These are phyloP conservation scores for Phyllachora maydis DNA, from an alignment of 2,329 filamentous ascomycete species.

Conservation along the genomic window DNA sequence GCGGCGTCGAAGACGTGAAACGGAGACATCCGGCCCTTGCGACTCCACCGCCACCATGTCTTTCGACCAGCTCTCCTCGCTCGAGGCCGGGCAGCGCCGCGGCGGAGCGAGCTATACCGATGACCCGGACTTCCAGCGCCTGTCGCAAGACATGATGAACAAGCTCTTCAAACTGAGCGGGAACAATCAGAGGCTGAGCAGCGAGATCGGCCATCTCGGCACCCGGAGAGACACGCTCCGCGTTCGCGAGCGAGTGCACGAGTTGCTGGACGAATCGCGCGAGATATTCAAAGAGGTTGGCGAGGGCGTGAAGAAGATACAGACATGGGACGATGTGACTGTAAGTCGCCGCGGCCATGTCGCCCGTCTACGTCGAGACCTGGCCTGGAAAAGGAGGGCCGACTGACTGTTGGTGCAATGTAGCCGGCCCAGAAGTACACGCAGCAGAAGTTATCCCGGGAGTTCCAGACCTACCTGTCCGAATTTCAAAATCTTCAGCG, in stretches of 20 bases:
- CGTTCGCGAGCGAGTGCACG: conserved; percentile 76
- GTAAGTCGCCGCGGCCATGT: conserved; percentile 24
- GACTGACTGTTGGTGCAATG: conserved; percentile 2
- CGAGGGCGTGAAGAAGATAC: conserved; percentile 82
- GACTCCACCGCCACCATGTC: conserved; percentile 45
- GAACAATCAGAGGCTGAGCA: conserved; percentile 68
- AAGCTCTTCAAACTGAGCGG: conserved; percentile 78
- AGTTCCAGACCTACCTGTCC: conserved; percentile 72
- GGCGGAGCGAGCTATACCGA: conserved; percentile 65
- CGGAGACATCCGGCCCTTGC: no score
- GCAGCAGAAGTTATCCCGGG: conserved; percentile 81
- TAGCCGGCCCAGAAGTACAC: conserved; percentile 92
- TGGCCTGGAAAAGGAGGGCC: no score
- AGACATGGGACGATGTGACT: conserved; percentile 68
- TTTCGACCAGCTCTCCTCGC: conserved; percentile 66
- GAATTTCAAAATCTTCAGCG: conserved; percentile 91
- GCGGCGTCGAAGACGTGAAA: no score
- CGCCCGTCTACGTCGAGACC: no score
- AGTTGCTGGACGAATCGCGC: conserved; percentile 69
- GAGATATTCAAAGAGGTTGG: conserved; percentile 79
- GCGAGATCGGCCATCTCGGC: conserved; percentile 69
- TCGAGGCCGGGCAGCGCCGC: conserved; percentile 56
- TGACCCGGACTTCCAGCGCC: conserved; percentile 74
- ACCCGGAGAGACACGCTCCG: conserved; percentile 82
- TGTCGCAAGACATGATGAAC: conserved; percentile 68